These are phyloP conservation scores for Helianthus annuus DNA, from an alignment of 129 eudicot genomes.

Conservation along the genomic window DNA sequence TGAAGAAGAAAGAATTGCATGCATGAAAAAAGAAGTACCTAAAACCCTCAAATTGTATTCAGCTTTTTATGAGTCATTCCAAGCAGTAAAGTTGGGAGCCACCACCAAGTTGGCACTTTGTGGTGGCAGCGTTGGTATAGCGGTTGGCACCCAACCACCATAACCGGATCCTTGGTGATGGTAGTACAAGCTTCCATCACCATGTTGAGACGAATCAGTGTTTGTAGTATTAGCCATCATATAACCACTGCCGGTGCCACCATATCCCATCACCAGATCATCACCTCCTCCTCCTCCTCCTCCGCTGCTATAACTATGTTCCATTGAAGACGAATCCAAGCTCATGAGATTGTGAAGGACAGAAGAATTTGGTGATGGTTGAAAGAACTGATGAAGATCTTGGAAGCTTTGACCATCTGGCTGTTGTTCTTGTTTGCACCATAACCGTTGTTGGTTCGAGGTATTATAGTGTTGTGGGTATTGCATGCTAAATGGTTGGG, in stretches of 20 bases:
- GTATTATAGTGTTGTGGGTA: slow-evolving; percentile 39
- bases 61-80: slow-evolving; percentile 53
- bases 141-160: slow-evolving; percentile 72
- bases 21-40: neutral
- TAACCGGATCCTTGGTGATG: slow-evolving; percentile 55
- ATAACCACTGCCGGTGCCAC: slow-evolving; percentile 18
- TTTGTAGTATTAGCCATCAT: slow-evolving; percentile 32
- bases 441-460: slow-evolving; percentile 43
- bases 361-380: slow-evolving; percentile 37
- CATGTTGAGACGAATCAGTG: slow-evolving; percentile 37
- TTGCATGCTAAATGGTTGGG: slow-evolving; percentile 60
- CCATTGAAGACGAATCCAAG: slow-evolving; percentile 59
- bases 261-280: slow-evolving; percentile 29
- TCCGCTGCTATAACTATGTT: slow-evolving; percentile 37
- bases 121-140: slow-evolving; percentile 49
- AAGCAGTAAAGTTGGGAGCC: slow-evolving; percentile 55
- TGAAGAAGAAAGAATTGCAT: slow-evolving; percentile 21
- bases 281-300: slow-evolving; percentile 25
- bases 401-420: slow-evolving; percentile 40
- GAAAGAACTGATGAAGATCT: slow-evolving; percentile 53
- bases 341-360: slow-evolving; percentile 73
- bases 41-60: slow-evolving; percentile 15
- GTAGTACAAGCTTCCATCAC: slow-evolving; percentile 41
- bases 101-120: slow-evolving; percentile 42
- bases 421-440: slow-evolving; percentile 80